phyloP scores from a whole-genome alignment of 257 asterid genomes.

The Solanum tarijense region DNA sequence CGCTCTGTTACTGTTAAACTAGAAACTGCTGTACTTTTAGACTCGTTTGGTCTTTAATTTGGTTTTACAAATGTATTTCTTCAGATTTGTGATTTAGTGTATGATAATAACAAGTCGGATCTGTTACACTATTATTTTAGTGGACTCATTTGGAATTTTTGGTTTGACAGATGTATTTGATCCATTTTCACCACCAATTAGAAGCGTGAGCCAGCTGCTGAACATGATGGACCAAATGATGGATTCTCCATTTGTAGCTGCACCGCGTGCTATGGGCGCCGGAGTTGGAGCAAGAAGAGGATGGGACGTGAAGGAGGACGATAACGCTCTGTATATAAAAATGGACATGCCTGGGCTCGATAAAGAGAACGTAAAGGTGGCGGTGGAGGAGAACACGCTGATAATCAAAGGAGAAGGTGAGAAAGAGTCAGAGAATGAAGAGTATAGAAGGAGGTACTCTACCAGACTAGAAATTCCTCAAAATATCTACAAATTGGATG shows the following conservation, averaged over 20 bases:
- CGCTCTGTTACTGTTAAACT: neutral
- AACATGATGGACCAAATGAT: constrained; percentile 60
- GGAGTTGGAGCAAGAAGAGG: constrained; percentile 9
- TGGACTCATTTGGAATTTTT: neutral
- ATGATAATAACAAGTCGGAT: neutral
- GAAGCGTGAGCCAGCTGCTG: constrained; percentile 58
- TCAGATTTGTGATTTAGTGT: neutral
- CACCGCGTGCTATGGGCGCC: neutral
- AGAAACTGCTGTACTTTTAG: neutral
- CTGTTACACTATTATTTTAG: neutral
- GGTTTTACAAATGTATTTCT: neutral
- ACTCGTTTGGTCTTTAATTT: neutral
- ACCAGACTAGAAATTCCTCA: constrained; percentile 23
- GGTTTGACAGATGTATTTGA: constrained; percentile 32
- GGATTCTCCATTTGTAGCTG: constrained; percentile 16
- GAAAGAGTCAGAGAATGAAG: constrained; percentile 18
- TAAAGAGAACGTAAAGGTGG: constrained; percentile 28
- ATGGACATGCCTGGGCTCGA: constrained; percentile 45
- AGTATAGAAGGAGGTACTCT: constrained; percentile 16
- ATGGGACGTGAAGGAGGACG: constrained; percentile 31
- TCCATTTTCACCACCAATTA: constrained; percentile 40
- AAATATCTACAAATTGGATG: constrained; percentile 17
- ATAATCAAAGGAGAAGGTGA: constrained; percentile 23
- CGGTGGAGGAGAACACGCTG: constrained; percentile 29
- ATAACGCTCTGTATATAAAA: constrained; percentile 10